Base-by-base conservation (phyloP, 169 alveolate genomes). In the Plasmodium gaboni region DNA sequence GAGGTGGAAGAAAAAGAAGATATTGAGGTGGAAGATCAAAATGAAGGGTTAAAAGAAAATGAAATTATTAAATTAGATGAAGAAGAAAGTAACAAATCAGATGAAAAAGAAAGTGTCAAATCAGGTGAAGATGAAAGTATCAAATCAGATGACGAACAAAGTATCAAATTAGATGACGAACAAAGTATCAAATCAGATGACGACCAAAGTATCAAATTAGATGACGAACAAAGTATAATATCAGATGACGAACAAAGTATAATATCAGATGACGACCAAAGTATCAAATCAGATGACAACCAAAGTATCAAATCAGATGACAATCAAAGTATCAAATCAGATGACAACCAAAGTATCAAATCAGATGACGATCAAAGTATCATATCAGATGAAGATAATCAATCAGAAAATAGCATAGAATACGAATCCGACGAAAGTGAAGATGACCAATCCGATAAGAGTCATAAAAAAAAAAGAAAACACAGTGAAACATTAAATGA, bases 251-350 rank as follows among this genome's bases (percentile, higher is more conserved):
- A 46, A 5, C 72, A 73, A 28, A 24, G 12, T 13, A 22, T 48
- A 9, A 59, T 53, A 17, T 50, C 0, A 1, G 59, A 53, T 38
- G 69, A 78, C 15, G 69, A 64, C 19, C 63, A 19, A 8, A 17
- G 28, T 13, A 17, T 7, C 9, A 57, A 48, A 50, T 5, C 19
- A 57, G 46, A 32, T 1, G 46, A 38, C 13, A 42, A 46, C 1
- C 71, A 73, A 28, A 24, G 6, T 24, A 63, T 48, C 9, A 53
- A 65, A 68, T 60, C 12, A 46, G 55, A 15, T 24, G 69, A 65
- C 38, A 46, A 80, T 1, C 70, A 59, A 10, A 12, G 19, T 10
- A 28, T 50, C 8, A 74, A 73, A 24, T 17, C 48, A 22, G 53
- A 70, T 10, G 24, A 42, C 8, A 12, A 38, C 0, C 9, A 13